Conservation (phyloP, 768 basidiomycete species). For the Trametes elegans region DNA sequence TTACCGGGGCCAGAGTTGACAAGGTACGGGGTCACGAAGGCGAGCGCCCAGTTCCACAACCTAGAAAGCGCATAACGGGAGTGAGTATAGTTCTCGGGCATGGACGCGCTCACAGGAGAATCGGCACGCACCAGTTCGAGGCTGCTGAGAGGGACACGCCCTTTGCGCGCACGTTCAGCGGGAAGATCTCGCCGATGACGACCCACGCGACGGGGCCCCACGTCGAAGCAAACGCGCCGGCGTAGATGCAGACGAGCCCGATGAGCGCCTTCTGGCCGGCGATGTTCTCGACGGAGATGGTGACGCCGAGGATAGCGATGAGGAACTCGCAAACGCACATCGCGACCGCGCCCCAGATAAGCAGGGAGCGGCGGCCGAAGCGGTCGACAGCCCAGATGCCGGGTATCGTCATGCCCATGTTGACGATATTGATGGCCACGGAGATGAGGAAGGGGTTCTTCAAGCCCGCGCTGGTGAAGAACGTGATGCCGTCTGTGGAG, state of each 20-base stretch:
- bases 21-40: conserved; percentile 46
- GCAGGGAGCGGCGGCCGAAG: conserved; percentile 75
- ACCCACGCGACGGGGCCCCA: conserved; percentile 39
- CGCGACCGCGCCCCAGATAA: conserved; percentile 73
- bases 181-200: conserved; percentile 75
- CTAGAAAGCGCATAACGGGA: too few species aligned
- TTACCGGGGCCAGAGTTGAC: conserved; percentile 42
- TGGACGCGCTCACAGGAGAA: too few species aligned
- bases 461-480: conserved; percentile 44
- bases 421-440: conserved; percentile 70
- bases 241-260: conserved; percentile 49
- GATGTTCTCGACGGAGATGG: conserved; percentile 29
- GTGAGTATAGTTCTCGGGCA: background rate
- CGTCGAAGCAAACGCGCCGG: conserved; percentile 41
- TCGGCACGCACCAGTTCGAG: conserved; percentile 53
- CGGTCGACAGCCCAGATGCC: conserved; percentile 79
- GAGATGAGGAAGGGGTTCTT: conserved; percentile 49
- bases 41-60: conserved; percentile 70
- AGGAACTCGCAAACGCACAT: conserved; percentile 87
- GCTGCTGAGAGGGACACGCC: conserved; percentile 70
- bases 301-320: conserved; percentile 58
- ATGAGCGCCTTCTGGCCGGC: conserved; percentile 59
- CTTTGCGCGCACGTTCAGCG: conserved; percentile 76
- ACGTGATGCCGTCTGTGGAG: conserved; percentile 37
- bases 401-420: conserved; percentile 72